Evolutionary conservation across 139 green algal species (phyloP).

Genomic region (Asterochloris erici): DNA sequence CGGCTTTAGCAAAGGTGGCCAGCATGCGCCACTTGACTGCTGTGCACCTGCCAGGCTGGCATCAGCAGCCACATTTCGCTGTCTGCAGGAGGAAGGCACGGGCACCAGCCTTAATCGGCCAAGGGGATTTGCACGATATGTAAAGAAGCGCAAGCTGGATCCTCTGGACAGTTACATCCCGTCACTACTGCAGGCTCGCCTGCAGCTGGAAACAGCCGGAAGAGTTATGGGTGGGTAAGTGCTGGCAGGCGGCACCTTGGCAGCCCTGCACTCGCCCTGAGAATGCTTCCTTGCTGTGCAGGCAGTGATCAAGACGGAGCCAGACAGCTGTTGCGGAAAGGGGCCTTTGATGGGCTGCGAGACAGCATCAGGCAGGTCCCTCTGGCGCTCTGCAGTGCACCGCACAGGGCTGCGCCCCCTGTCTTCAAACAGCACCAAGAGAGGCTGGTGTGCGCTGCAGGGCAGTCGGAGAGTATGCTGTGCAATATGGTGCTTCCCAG

Average conservation of each 20-base stretch:
- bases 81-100: constrained; percentile 12
- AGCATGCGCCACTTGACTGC: background rate
- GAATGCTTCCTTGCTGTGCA: background rate
- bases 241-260: background rate
- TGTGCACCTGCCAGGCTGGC: background rate
- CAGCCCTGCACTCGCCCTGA: background rate
- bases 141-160: constrained; percentile 48
- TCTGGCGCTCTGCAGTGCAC: background rate
- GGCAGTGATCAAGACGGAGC: constrained; percentile 16
- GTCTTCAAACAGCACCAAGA: too few relatives aligned
- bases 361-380: constrained; percentile 41
- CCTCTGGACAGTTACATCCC: constrained; percentile 52
- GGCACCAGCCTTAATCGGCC: background rate
- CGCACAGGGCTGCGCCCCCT: background rate
- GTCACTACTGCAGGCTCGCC: constrained; percentile 39
- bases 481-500: background rate
- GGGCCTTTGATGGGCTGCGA: constrained; percentile 35
- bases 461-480: constrained; percentile 19
- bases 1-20: background rate
- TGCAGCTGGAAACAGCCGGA: constrained; percentile 25
- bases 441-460: background rate
- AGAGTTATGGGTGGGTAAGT: constrained; percentile 17
- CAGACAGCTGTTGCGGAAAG: constrained; percentile 37
- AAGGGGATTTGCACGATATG: constrained; percentile 32
- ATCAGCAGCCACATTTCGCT: background rate